Conservation (phyloP, 73 alveolate species). For the Tetrahymena elliotti region DNA sequence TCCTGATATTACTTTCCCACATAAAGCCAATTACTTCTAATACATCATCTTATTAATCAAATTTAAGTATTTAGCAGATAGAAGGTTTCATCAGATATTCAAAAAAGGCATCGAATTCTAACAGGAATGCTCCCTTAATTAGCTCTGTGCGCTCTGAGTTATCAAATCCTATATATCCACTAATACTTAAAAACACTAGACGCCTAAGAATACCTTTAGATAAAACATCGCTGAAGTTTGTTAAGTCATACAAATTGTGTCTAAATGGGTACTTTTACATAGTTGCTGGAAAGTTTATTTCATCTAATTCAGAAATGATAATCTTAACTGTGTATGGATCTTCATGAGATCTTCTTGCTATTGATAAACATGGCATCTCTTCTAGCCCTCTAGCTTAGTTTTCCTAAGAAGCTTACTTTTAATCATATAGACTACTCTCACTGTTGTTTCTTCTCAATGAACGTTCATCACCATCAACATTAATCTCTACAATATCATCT, state of each 20-base stretch:
- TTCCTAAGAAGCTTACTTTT: background rate
- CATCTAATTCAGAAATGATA: background rate
- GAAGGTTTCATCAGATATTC: constrained; percentile 1
- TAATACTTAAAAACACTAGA: background rate
- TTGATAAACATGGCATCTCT: background rate
- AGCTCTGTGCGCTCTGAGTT: background rate
- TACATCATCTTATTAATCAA: background rate
- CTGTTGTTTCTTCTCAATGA: background rate
- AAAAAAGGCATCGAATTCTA: background rate
- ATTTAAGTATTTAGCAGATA: background rate
- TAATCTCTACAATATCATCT: background rate
- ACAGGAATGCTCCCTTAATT: background rate
- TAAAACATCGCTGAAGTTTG: background rate
- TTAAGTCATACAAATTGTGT: background rate
- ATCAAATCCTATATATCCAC: background rate
- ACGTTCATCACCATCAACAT: background rate
- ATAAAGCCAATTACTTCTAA: background rate
- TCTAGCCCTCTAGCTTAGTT: background rate
- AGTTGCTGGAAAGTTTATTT: background rate
- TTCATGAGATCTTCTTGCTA: background rate
- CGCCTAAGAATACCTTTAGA: background rate
- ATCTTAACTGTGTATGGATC: background rate
- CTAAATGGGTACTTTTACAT: background rate
- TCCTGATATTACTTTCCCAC: background rate
- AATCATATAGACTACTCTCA: background rate